Evolutionary conservation across 495 filamentous ascomycete species (phyloP).

Genomic region (Elasticomyces elasticus): DNA sequence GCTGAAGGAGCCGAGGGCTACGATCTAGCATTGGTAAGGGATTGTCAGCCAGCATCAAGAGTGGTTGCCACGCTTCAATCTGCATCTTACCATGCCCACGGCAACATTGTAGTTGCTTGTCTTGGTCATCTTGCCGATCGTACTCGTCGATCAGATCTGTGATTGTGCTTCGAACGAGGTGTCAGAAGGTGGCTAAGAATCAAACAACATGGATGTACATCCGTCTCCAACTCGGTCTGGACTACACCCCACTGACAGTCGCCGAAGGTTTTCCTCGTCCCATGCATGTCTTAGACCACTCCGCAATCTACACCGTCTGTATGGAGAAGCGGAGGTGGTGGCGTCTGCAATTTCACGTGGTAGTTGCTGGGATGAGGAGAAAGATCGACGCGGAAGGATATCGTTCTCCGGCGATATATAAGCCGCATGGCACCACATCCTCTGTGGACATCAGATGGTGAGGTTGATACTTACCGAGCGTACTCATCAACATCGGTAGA

Average conservation of each 20-base stretch:
- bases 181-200: background rate
- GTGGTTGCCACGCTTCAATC: too few relatives aligned
- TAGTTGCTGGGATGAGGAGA: background rate
- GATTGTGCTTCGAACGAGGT: too few relatives aligned
- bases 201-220: background rate
- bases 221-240: background rate
- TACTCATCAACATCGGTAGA: slow-evolving; percentile 18
- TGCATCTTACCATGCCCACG: slow-evolving; percentile 18
- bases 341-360: background rate
- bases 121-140: slow-evolving; percentile 11
- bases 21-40: too few relatives aligned
- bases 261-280: background rate
- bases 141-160: too few relatives aligned
- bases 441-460: background rate
- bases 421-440: too few relatives aligned
- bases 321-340: background rate
- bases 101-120: slow-evolving; percentile 25
- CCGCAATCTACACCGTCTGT: background rate
- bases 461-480: background rate
- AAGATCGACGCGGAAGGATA: background rate
- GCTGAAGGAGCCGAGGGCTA: slow-evolving; percentile 25
- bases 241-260: background rate
- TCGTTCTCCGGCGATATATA: background rate
- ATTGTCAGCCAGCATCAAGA: too few relatives aligned
- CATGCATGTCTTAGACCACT: background rate